Percentiles rank a stretch among this genome's conserved stretches.
Conservation (phyloP, 371 early-diverging fungal species). For the Zancudomyces culisetae region DNA sequence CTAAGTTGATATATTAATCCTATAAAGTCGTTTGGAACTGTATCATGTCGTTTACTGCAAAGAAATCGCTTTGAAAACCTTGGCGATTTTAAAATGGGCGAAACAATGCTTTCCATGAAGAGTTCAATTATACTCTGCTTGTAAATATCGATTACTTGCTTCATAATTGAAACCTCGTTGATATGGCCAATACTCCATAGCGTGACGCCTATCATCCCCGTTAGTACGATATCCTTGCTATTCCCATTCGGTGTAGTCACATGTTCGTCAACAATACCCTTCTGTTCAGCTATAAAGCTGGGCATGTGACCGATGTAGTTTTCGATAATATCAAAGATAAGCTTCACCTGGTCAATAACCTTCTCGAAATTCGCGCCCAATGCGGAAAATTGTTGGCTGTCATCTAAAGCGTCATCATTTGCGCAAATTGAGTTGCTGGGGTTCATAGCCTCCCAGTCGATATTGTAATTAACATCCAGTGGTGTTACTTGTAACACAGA, state of each 20-base stretch:
- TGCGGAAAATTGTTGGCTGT: no score
- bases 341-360: no score
- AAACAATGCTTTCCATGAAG: neutral
- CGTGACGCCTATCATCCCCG: neutral
- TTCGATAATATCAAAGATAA: no score
- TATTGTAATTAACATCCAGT: conserved; percentile 5
- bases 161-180: neutral
- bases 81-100: neutral
- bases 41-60: no score
- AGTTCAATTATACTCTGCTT: neutral
- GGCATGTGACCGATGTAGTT: neutral
- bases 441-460: neutral
- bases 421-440: neutral
- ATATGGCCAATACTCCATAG: neutral
- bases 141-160: neutral
- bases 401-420: neutral
- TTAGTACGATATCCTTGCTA: neutral
- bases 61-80: no score
- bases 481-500: conserved; percentile 14
- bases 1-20: no score
- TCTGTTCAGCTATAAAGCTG: neutral
- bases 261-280: neutral
- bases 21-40: no score
- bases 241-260: neutral
- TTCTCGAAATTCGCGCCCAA: no score